A percentile compares a stretch with the other conserved stretches of the same genome.
phyloP scores from a whole-genome alignment of 805 yeast species.

The Cyberlindnera maclurae region DNA sequence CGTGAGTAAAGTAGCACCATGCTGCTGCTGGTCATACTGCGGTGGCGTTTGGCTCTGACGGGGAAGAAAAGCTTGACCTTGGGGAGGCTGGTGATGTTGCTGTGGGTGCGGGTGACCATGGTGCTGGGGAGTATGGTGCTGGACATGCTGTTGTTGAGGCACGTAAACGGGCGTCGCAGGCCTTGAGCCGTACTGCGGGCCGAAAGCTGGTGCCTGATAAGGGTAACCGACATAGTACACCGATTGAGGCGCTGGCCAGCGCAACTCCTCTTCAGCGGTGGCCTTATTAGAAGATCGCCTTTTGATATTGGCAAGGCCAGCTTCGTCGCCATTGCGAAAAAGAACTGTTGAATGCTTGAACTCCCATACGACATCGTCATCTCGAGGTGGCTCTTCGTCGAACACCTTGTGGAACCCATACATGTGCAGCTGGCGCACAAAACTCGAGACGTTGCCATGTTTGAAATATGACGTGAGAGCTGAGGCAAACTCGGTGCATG shows the following conservation, averaged over 20 bases:
- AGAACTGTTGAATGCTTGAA: slow-evolving; percentile 69
- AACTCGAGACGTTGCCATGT: slow-evolving; percentile 89
- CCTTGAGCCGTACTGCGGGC: too few relatives aligned
- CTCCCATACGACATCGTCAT: slow-evolving; percentile 53
- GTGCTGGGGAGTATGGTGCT: not conserved
- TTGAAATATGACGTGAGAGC: slow-evolving; percentile 73
- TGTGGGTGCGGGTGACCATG: slow-evolving; percentile 1
- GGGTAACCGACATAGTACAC: not conserved
- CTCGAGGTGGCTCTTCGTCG: slow-evolving; percentile 13
- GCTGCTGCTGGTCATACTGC: slow-evolving; percentile 4
- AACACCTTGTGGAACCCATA: slow-evolving; percentile 85
- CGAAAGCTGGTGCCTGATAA: too few relatives aligned
- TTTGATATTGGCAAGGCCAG: slow-evolving; percentile 55
- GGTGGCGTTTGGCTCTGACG: slow-evolving; percentile 8
- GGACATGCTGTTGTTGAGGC: slow-evolving; percentile 3
- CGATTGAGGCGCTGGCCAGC: slow-evolving; percentile 4
- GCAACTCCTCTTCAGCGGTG: slow-evolving; percentile 13
- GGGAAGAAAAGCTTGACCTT: slow-evolving; percentile 3
- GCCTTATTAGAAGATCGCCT: slow-evolving; percentile 37
- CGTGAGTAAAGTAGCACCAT: not conserved
- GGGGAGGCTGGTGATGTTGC: slow-evolving; percentile 4
- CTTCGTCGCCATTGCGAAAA: slow-evolving; percentile 69
- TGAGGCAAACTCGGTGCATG: slow-evolving; percentile 55
- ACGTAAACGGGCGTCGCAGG: too few relatives aligned
- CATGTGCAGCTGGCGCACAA: slow-evolving; percentile 93